A percentile compares a stretch with the other conserved stretches of the same genome.
phyloP scores from a whole-genome alignment of 805 yeast species.

The Teunomyces atbi region DNA sequence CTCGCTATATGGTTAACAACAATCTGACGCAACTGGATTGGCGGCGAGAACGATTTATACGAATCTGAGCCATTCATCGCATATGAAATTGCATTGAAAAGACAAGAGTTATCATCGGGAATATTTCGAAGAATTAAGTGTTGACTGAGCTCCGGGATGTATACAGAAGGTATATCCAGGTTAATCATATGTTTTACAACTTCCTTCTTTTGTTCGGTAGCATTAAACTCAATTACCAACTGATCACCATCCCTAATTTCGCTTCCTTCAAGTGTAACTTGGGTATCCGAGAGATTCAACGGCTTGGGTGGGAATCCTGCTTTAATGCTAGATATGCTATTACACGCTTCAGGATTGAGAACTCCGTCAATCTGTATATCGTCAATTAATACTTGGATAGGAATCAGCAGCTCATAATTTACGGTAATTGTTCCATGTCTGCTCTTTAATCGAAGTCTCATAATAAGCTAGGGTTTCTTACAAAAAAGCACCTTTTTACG shows the following conservation, averaged over 20 bases:
- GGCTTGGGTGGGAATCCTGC: conserved; percentile 63
- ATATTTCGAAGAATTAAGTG: conserved; percentile 53
- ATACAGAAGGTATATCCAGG: conserved; percentile 25
- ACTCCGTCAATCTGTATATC: neutral
- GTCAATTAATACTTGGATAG: neutral
- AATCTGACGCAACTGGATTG: conserved; percentile 48
- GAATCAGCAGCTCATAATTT: neutral
- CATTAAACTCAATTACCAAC: conserved; percentile 36
- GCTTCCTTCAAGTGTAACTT: conserved; percentile 29
- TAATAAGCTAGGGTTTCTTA: neutral
- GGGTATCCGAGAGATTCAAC: conserved; percentile 27
- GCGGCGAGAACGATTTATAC: conserved; percentile 41
- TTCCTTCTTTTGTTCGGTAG: neutral
- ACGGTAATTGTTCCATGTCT: conserved; percentile 6
- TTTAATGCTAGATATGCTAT: conserved; percentile 29
- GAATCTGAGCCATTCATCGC: conserved; percentile 33
- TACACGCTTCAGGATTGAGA: neutral
- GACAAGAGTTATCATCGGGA: conserved; percentile 77
- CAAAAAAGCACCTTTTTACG: neutral
- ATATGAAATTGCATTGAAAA: conserved; percentile 64
- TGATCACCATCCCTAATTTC: conserved; percentile 63
- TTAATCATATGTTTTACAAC: neutral
- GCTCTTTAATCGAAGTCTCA: conserved; percentile 13
- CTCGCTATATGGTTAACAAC: conserved; percentile 47
- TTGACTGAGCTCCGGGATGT: conserved; percentile 20